A percentile compares a stretch with the other conserved stretches of the same genome.
Evolutionary conservation across 2,329 filamentous ascomycete genomes (phyloP).

Genomic region (Exophiala sp.): DNA sequence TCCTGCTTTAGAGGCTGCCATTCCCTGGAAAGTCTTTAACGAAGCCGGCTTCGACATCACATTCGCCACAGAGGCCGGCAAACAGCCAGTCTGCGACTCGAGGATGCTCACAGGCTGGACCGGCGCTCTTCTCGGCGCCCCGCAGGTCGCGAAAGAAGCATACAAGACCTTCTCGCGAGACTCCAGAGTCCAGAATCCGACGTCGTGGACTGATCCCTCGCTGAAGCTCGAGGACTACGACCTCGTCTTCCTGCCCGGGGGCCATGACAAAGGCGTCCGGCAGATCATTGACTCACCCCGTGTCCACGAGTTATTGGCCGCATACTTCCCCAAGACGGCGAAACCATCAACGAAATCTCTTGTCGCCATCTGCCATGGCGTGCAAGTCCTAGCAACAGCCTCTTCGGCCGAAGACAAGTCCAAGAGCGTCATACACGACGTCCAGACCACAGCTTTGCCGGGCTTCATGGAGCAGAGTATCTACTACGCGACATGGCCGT

Average conservation of each 20-base stretch:
- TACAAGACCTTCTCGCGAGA: slow-evolving; percentile 47
- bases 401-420: slow-evolving; percentile 36
- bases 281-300: slow-evolving; percentile 50
- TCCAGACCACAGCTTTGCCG: slow-evolving; percentile 49
- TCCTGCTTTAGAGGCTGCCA: slow-evolving; percentile 44
- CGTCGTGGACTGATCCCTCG: slow-evolving; percentile 44
- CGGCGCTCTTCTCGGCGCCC: slow-evolving; percentile 47
- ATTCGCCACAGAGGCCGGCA: slow-evolving; percentile 52
- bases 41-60: slow-evolving; percentile 47
- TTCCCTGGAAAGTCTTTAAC: slow-evolving; percentile 50
- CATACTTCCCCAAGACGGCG: slow-evolving; percentile 49
- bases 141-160: slow-evolving; percentile 29
- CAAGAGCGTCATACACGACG: slow-evolving; percentile 48
- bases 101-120: slow-evolving; percentile 50
- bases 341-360: slow-evolving; percentile 46
- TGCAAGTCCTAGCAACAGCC: slow-evolving; percentile 49
- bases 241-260: slow-evolving; percentile 51
- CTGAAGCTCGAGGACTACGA: slow-evolving; percentile 48
- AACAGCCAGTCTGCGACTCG: slow-evolving; percentile 47
- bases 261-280: slow-evolving; percentile 52
- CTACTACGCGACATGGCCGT: slow-evolving; percentile 48
- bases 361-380: slow-evolving; percentile 53
- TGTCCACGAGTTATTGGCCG: slow-evolving; percentile 45
- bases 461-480: slow-evolving; percentile 48
- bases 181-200: slow-evolving; percentile 41